Evolutionary conservation across 129 eudicot species (phyloP).

Genomic region (Helianthus annuus): HanXRQr2.0-SUNRISE NC_035448.2:173329565-173330064

Average conservation of each 20-base stretch:
- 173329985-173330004: constrained; percentile 12
- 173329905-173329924: constrained; percentile 84
- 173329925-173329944: constrained; percentile 80
- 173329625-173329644: background rate
- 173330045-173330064: background rate
- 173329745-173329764: constrained; percentile 15
- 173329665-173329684: constrained; percentile 52
- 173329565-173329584: constrained; percentile 71
- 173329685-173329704: constrained; percentile 94
- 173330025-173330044: constrained; percentile 3
- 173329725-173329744: constrained; percentile 88
- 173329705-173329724: constrained; percentile 85
- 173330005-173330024: background rate
- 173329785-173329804: background rate
- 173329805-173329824: background rate
- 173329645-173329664: background rate
- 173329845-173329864: constrained; percentile 98
- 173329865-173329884: constrained; percentile 95
- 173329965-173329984: constrained; percentile 10
- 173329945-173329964: constrained; percentile 69
- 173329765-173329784: background rate
- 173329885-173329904: constrained; percentile 93
- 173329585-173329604: constrained; percentile 6
- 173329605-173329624: background rate
- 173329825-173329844: constrained; percentile 15